Conservation (phyloP, 306 rosid genomes). For the Echinosophora koreensis region DNA sequence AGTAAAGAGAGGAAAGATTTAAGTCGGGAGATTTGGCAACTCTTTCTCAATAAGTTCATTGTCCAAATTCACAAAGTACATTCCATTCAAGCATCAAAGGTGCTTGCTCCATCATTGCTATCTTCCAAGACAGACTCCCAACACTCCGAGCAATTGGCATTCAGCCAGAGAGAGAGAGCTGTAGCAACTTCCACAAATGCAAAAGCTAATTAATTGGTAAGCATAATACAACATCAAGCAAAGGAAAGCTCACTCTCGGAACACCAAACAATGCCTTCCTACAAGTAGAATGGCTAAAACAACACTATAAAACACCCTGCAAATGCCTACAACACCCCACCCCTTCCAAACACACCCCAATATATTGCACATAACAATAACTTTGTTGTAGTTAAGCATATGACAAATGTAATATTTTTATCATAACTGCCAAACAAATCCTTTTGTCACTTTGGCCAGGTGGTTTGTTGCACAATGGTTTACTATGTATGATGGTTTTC, state of each 20-base stretch:
- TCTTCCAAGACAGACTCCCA: slow-evolving; percentile 22
- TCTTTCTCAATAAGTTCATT: neutral
- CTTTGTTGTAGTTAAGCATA: slow-evolving; percentile 49
- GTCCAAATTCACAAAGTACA: slow-evolving; percentile 42
- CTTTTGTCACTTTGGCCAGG: slow-evolving; percentile 23
- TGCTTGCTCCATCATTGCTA: neutral
- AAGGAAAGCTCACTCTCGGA: slow-evolving; percentile 65
- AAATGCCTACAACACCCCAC: slow-evolving; percentile 43
- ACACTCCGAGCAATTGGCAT: slow-evolving; percentile 1
- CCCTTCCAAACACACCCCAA: slow-evolving; percentile 13
- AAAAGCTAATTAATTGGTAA: slow-evolving; percentile 57
- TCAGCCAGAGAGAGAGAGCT: slow-evolving; percentile 27
- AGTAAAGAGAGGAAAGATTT: neutral
- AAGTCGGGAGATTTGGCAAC: slow-evolving; percentile 13
- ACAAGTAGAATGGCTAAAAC: slow-evolving; percentile 53
- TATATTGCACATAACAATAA: slow-evolving; percentile 60
- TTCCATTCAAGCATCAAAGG: slow-evolving; percentile 39
- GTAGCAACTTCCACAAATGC: slow-evolving; percentile 51
- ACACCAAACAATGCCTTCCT: slow-evolving; percentile 73
- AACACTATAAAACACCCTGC: slow-evolving; percentile 61
- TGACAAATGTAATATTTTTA: slow-evolving; percentile 38
- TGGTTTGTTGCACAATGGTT: slow-evolving; percentile 28
- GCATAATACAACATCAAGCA: slow-evolving; percentile 53
- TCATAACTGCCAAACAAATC: slow-evolving; percentile 48
- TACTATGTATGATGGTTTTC: slow-evolving; percentile 49